phyloP scores from a whole-genome alignment of 2,329 filamentous ascomycete species.

The Neofusicoccum cordaticola region DNA sequence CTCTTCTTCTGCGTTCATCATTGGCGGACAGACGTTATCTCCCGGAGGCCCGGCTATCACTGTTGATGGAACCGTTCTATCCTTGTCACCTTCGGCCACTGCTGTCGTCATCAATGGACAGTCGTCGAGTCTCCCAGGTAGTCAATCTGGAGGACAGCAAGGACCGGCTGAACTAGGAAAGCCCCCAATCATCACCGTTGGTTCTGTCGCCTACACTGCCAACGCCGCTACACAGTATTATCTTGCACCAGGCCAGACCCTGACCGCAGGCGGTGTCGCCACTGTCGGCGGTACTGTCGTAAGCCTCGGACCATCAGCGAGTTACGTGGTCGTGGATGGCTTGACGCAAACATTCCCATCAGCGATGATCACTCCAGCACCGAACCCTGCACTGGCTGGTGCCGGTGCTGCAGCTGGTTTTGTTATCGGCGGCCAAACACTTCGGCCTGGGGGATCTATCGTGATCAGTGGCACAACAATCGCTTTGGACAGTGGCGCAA shows the following conservation, averaged over 20 bases:
- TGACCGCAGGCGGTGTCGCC: conserved; percentile 39
- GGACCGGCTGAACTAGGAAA: neutral
- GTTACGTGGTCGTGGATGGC: conserved; percentile 40
- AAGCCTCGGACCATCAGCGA: conserved; percentile 39
- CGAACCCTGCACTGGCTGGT: conserved; percentile 24
- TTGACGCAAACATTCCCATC: conserved; percentile 33
- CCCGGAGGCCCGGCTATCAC: conserved; percentile 35
- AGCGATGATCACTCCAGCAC: conserved; percentile 18
- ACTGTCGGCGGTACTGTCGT: conserved; percentile 39
- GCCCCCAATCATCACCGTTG: conserved; percentile 39
- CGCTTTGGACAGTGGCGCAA: conserved; percentile 22
- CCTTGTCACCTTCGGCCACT: conserved; percentile 34
- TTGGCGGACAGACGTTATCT: conserved; percentile 35
- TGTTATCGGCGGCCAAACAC: conserved; percentile 20
- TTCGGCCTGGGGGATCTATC: conserved; percentile 25
- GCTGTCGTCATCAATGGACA: conserved; percentile 35
- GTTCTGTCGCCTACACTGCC: conserved; percentile 38
- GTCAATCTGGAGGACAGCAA: conserved; percentile 21
- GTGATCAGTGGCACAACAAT: conserved; percentile 25
- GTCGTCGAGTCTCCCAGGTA: conserved; percentile 22
- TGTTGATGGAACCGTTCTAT: conserved; percentile 35
- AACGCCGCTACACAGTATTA: conserved; percentile 48
- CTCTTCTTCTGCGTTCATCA: conserved; percentile 31
- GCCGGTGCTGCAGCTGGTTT: conserved; percentile 23
- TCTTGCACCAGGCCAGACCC: conserved; percentile 37